Evolutionary conservation across 73 alveolate species (phyloP).

Genomic region (Paramecium biaurelia): DNA sequence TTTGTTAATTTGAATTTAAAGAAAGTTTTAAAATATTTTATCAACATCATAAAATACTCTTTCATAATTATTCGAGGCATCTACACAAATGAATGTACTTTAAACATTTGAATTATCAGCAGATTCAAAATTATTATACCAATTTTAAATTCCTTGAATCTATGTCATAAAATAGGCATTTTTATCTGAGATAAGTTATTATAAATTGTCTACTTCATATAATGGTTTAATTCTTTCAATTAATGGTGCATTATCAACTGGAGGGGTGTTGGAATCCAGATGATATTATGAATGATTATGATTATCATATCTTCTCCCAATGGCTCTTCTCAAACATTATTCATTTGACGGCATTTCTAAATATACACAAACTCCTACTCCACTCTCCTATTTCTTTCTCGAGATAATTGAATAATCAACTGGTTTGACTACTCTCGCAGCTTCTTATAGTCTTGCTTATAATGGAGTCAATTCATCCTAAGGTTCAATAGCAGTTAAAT

Average conservation of each 20-base stretch:
- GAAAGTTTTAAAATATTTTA: neutral
- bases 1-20: neutral
- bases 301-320: slow-evolving; percentile 92
- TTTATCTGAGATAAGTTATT: slow-evolving; percentile 83
- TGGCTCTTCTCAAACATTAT: slow-evolving; percentile 89
- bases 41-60: slow-evolving; percentile 65
- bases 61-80: slow-evolving; percentile 54
- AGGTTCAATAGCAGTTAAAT: slow-evolving; percentile 86
- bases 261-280: slow-evolving; percentile 93
- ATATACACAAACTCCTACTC: slow-evolving; percentile 88
- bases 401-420: slow-evolving; percentile 75
- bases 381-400: slow-evolving; percentile 74
- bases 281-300: slow-evolving; percentile 82
- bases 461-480: slow-evolving; percentile 70
- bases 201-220: slow-evolving; percentile 81
- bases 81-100: slow-evolving; percentile 13
- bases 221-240: slow-evolving; percentile 91
- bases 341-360: slow-evolving; percentile 75
- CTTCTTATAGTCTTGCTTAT: slow-evolving; percentile 68
- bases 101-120: slow-evolving; percentile 67
- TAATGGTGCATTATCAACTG: slow-evolving; percentile 86
- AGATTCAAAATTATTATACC: slow-evolving; percentile 88
- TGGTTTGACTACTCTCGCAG: slow-evolving; percentile 79
- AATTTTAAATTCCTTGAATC: slow-evolving; percentile 79
- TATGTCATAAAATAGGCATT: slow-evolving; percentile 87